Percentiles rank a stretch among this genome's conserved stretches.
These are phyloP conservation scores for Eremochloa ophiuroides DNA, from an alignment of 176 grass and related monocot genomes.

Conservation along the genomic window DNA sequence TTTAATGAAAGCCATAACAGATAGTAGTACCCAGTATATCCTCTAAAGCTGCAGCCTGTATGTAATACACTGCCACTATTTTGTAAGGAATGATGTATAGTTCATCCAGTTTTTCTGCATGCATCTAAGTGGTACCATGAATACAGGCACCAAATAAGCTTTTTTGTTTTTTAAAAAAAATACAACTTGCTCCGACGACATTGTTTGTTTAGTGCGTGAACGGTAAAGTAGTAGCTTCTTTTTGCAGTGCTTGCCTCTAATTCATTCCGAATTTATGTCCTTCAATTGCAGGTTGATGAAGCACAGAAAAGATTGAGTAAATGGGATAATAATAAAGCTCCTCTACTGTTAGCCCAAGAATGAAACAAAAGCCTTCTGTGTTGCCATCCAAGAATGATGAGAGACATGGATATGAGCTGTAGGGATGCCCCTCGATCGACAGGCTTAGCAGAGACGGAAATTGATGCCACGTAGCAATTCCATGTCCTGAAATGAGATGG, in stretches of 20 bases:
- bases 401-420: not conserved
- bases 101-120: not conserved
- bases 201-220: no score
- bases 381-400: not conserved
- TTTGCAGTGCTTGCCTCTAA: not conserved
- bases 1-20: no score
- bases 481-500: not conserved
- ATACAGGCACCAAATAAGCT: no score
- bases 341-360: slow-evolving; percentile 2
- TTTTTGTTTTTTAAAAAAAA: no score
- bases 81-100: no score
- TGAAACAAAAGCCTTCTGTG: slow-evolving; percentile 5
- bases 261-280: not conserved
- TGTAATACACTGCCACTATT: no score
- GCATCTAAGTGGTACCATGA: no score
- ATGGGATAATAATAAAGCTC: slow-evolving; percentile 25
- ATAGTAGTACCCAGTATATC: no score
- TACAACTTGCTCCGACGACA: no score
- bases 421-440: not conserved
- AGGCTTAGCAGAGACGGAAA: not conserved
- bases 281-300: slow-evolving; percentile 27
- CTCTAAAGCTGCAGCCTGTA: no score
- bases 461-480: not conserved
- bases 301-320: slow-evolving; percentile 31
- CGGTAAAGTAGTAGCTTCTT: no score